Evolutionary conservation across 148 eudicot species (phyloP), one percentile per base, ranked within the genome.

Genomic region (Amaranthus palmeri): DNA sequence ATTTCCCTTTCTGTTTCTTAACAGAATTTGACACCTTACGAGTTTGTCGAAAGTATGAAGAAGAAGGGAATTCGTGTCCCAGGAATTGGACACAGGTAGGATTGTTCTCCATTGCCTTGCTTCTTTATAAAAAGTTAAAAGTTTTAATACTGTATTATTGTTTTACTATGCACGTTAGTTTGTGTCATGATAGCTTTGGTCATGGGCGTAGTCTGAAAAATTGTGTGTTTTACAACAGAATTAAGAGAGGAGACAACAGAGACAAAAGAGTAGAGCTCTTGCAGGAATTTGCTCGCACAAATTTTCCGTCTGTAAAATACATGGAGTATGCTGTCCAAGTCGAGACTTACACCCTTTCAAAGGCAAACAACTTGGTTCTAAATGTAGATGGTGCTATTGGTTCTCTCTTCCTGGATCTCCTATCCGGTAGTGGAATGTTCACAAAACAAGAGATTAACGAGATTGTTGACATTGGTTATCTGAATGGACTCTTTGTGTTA

Each of bases 1-100:
- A 40, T 68, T 73, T n/a, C 36, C 49, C 36, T 63, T 57, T 51
- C 11, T 66, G 51, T 79, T 69, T 65, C 48, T 36, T 81, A 46
- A 71, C 87, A 93, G 98, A 78, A 81, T 82, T 88, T 93, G 77
- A 83, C 96, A 4, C 91, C 98, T 15, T 93, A 91, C 75, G 93
- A 93, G 80, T 93, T 91, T 74, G 98, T 93, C 5, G 98, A 93
- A 81, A 78, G 86, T 74, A 93, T 93, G 98, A 93, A 93, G 87
- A 93, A 91, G 85, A 91, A 89, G 84, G 98, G 98, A 36, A 91
- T 93, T 76, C 97, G 98, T 79, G 98, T 93, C 67, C 98, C 98
- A 61, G 98, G 98, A 72, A 93, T 93, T 70, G 98, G 98, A 71
- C 98, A 93, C 93, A 93, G 98, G 97, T 93, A 69, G 66, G 45